Evolutionary conservation across 2,329 filamentous ascomycete genomes (phyloP), one percentile per base, ranked within the genome.

Genomic region (Epichloe amarillans): DNA sequence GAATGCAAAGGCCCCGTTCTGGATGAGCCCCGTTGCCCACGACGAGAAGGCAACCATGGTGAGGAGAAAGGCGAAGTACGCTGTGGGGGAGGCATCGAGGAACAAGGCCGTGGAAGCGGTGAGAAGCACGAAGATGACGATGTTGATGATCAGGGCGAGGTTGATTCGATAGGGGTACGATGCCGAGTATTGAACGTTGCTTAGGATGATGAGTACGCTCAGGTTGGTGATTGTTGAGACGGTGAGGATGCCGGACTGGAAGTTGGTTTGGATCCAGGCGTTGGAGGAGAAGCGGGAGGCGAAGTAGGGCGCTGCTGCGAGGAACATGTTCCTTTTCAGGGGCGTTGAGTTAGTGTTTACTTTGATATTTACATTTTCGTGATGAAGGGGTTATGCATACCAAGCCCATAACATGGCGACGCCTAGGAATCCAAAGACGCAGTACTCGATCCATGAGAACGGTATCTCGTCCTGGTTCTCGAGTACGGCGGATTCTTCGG

Each of bases 391-490:
- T 44, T 23, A 8, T 50, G 35, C 79, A 58, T 78, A 94, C 91
- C 91, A 97, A 50, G 91, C 89, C 91, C 91, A 97, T 43, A 97
- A 76, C 93, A 97, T 97, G 49, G 90, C 87, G 51, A 95, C 76
- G 47, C 93, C 93, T 26, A 97, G 73, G 47, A 95, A 71, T 51
- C 85, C 73, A 67, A 97, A 97, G 62, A 95, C 83, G 59, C 69
- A 72, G 68, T 97, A 98, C 65, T 94, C 87, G 37, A 87, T 62
- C 82, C 86, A 89, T 55, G 88, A 95, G 70, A 95, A 95, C 17
- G 74, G 73, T 36, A 69, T 61, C 37, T 71, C 69, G 15, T 70
- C 61, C 39, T 69, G 61, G 19, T 58, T 62, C 17, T 67, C 65
- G 17, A 58, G 54, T 6, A 59, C 42, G 30, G 58, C 51, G 6